A percentile compares a stretch with the other conserved stretches of the same genome.
Evolutionary conservation across 345 rosid species (phyloP).

Genomic region (Capsella bursapastoris): DNA sequence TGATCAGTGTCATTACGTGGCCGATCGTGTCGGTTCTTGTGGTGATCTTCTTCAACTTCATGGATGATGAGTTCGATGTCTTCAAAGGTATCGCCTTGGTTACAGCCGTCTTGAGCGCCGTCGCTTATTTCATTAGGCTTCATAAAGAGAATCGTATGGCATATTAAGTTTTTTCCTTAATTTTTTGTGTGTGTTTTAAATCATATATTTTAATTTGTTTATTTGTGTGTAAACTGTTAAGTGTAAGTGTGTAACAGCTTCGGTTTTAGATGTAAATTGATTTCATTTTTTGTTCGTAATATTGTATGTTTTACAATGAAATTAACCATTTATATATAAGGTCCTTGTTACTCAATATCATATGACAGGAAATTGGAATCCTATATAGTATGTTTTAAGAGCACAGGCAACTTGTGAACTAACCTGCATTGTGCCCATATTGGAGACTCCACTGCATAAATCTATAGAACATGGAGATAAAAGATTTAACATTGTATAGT

Average conservation of each 20-base stretch:
- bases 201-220: not conserved
- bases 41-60: conserved; percentile 41
- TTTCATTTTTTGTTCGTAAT: no score
- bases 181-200: no score
- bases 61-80: conserved; percentile 39
- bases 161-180: no score
- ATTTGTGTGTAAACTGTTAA: not conserved
- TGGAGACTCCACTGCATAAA: no score
- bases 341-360: not conserved
- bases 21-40: conserved; percentile 45
- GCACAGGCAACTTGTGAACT: no score
- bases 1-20: conserved; percentile 43
- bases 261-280: not conserved
- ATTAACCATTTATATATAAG: no score
- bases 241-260: not conserved
- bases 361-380: no score
- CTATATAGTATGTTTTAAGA: no score
- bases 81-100: conserved; percentile 39
- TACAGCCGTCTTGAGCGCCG: conserved; percentile 35
- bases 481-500: no score
- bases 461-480: no score
- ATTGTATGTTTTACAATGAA: not conserved
- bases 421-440: no score
- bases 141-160: conserved; percentile 39
- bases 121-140: conserved; percentile 41